Evolutionary conservation across 768 basidiomycete species (phyloP).

Genomic region (Tricholoma saponaceum): DNA sequence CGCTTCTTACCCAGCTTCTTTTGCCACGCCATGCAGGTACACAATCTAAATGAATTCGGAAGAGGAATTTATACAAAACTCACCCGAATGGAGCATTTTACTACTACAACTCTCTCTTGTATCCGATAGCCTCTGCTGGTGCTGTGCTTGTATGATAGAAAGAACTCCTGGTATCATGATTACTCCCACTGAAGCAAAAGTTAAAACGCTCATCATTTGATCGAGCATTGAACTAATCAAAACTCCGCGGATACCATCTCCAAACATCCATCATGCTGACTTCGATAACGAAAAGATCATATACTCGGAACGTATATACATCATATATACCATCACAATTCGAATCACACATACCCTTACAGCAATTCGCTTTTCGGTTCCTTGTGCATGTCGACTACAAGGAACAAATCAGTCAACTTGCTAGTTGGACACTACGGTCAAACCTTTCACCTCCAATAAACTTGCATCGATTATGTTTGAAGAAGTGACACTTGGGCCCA

Average conservation of each 20-base stretch:
- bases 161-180: background rate
- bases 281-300: background rate
- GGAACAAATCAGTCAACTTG: constrained; percentile 15
- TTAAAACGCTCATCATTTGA: background rate
- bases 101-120: background rate
- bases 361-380: constrained; percentile 22
- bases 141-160: constrained; percentile 10
- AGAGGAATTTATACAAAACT: constrained; percentile 35
- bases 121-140: background rate
- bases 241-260: constrained; percentile 29
- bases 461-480: constrained; percentile 56
- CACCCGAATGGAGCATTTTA: constrained; percentile 31
- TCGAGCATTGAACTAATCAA: constrained; percentile 18
- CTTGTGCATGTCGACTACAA: constrained; percentile 38
- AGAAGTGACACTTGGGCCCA: constrained; percentile 37
- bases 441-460: constrained; percentile 50
- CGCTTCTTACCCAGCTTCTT: constrained; percentile 56
- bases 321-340: background rate
- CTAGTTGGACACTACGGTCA: constrained; percentile 1
- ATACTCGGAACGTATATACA: background rate
- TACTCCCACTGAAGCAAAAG: background rate
- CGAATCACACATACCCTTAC: background rate
- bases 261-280: background rate
- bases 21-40: constrained; percentile 44
- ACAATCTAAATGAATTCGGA: constrained; percentile 38